These are phyloP conservation scores for Camellia japonica DNA, from an alignment of 148 eudicot genomes.

Conservation along the genomic window DNA sequence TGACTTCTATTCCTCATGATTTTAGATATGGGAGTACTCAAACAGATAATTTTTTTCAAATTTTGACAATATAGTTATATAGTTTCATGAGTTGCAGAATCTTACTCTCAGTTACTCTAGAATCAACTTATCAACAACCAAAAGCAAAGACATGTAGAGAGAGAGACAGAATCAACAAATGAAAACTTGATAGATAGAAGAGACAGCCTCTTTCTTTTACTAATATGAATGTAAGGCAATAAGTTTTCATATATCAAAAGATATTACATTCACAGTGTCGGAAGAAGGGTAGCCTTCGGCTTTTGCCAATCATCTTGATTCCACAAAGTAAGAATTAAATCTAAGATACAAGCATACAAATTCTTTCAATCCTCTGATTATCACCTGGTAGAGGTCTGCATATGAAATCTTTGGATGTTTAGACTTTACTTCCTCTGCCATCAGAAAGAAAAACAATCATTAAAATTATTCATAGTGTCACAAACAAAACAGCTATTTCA, in stretches of 20 bases:
- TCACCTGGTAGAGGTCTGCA: conserved; percentile 97
- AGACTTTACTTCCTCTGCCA: conserved; percentile 86
- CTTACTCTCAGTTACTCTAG: neutral
- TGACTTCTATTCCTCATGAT: neutral
- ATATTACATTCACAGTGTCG: neutral
- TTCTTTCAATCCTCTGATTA: neutral
- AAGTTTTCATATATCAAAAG: neutral
- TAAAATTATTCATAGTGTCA: neutral
- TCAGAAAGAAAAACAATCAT: conserved; percentile 1
- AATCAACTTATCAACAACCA: neutral
- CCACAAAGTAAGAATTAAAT: neutral
- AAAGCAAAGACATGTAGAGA: neutral
- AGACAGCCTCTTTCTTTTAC: neutral
- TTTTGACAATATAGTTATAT: neutral
- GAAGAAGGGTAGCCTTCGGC: neutral
- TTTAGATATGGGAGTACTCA: neutral
- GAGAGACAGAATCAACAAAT: neutral
- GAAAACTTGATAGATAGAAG: neutral
- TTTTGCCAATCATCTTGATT: neutral
- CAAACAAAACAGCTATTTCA: neutral
- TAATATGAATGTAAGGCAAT: neutral
- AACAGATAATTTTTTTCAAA: neutral
- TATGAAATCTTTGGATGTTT: conserved; percentile 83
- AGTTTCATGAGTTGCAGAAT: too few relatives aligned
- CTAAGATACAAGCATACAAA: neutral